phyloP scores from a whole-genome alignment of 768 basidiomycete species.

The Tulasnella sp. region DNA sequence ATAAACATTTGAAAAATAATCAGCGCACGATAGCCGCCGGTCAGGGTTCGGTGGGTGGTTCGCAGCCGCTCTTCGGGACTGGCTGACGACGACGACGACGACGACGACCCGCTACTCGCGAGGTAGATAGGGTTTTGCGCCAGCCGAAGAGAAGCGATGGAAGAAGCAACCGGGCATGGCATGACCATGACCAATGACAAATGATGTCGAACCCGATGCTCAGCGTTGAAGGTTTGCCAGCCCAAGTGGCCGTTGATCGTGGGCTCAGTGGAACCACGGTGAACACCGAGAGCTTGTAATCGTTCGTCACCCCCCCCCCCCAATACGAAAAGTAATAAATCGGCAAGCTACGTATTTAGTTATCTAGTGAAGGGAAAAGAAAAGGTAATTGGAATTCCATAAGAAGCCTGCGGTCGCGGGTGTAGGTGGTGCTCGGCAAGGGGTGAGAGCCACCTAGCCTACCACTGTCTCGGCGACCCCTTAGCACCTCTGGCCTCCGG shows the following conservation, averaged over 20 bases:
- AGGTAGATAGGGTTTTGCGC: background rate
- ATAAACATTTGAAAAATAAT: background rate
- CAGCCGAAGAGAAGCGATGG: background rate
- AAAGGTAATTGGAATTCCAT: constrained; percentile 1
- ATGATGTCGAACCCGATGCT: background rate
- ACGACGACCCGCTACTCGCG: background rate
- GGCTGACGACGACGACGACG: constrained; percentile 2
- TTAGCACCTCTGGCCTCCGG: background rate
- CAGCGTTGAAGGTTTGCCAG: background rate
- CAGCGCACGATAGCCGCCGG: background rate
- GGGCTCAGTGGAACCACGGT: background rate
- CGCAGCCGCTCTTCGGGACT: no score
- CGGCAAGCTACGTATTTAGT: background rate
- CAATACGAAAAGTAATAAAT: background rate
- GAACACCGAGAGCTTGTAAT: background rate
- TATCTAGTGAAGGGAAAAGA: background rate
- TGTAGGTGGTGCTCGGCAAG: background rate
- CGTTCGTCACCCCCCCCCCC: no score
- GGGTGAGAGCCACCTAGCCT: constrained; percentile 11
- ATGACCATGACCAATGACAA: background rate
- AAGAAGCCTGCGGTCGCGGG: background rate
- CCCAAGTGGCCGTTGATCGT: background rate
- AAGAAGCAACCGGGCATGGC: background rate
- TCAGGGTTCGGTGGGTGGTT: background rate
- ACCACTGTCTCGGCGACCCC: background rate